Base-by-base conservation (phyloP, 108 stramenopile genomes). In the Cyclotella atomus region DNA sequence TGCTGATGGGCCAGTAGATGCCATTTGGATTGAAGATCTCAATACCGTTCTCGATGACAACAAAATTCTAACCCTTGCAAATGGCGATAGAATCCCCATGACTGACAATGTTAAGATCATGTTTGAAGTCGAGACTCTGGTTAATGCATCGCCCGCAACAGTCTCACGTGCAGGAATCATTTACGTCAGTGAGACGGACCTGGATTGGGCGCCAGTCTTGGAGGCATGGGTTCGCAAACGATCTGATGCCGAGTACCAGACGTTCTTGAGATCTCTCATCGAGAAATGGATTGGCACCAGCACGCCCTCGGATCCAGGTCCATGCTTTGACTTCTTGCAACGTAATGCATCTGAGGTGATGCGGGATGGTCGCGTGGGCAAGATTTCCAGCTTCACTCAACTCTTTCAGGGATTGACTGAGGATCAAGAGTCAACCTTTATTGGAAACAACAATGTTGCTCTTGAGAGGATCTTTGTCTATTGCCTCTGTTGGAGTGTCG, bases 21-120 rank as follows among this genome's bases (percentile, higher is more conserved):
- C 95, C 16, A 97, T 95, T 73, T 97, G 96, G 96, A 97, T 96
- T 53, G 96, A 97, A 80, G 95, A 95, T 76, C 89, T 97, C 17
- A 95, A 97, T 75, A 95, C 94, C 20, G 96, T 96, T 12, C 73
- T 97, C 6, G 95, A 96, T 76, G 96, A 97, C 71, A 97, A 96
- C 73, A 89, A 80, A 55, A 89, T 97, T 47, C 87, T 97, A 9
- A 96, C 95, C 19, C 65, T 97, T 24, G 93, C 96, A 36, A 95
- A 94, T 61, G 96, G 96, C 27, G 96, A 97, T 72, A 92, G 96
- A 38, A 95, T 97, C 50, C 93, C 96, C 54, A 97, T 97, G 96
- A 94, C 96, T 9, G 96, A 95, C 68, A 95, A 95, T 55, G 90
- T 92, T 38, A 84, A 83, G 55, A 90, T 93, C 6, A 86, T 96